phyloP scores from a whole-genome alignment of 768 basidiomycete genomes.

The Candolleomyces aberdarensis region DNA sequence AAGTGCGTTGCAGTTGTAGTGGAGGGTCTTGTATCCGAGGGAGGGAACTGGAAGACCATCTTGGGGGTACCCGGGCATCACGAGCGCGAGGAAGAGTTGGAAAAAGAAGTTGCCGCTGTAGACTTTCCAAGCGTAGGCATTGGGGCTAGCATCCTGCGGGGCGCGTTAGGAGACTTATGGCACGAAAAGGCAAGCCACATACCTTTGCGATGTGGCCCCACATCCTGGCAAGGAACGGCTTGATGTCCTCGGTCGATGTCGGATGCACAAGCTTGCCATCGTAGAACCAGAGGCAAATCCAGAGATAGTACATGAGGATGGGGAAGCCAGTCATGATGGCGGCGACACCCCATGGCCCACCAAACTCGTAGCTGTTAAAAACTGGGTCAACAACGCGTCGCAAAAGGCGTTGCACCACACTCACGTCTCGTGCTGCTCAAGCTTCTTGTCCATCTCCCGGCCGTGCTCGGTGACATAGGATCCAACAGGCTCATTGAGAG shows the following conservation, averaged over 20 bases:
- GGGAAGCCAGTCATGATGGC: conserved; percentile 97
- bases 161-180: not conserved
- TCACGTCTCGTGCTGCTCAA: conserved; percentile 68
- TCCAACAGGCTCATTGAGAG: conserved; percentile 6
- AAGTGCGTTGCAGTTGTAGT: conserved; percentile 96
- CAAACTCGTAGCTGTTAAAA: conserved; percentile 82
- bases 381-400: conserved; percentile 9
- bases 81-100: conserved; percentile 86
- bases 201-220: conserved; percentile 83
- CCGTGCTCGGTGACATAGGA: conserved; percentile 64
- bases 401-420: conserved; percentile 14
- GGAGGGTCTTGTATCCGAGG: conserved; percentile 85
- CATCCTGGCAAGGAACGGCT: conserved; percentile 79
- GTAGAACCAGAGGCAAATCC: conserved; percentile 97
- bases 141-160: conserved; percentile 85
- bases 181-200: conserved; percentile 7
- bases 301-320: conserved; percentile 95
- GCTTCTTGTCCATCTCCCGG: conserved; percentile 63
- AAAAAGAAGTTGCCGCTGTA: conserved; percentile 86
- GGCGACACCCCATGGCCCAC: conserved; percentile 86
- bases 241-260: conserved; percentile 60
- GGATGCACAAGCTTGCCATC: conserved; percentile 80
- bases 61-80: conserved; percentile 90
- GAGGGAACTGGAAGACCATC: conserved; percentile 97
- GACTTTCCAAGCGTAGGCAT: conserved; percentile 82